Percentiles rank a stretch among this genome's conserved stretches.
phyloP scores from a whole-genome alignment of 2,329 filamentous ascomycete genomes.

The Alternaria gansuensis region DNA sequence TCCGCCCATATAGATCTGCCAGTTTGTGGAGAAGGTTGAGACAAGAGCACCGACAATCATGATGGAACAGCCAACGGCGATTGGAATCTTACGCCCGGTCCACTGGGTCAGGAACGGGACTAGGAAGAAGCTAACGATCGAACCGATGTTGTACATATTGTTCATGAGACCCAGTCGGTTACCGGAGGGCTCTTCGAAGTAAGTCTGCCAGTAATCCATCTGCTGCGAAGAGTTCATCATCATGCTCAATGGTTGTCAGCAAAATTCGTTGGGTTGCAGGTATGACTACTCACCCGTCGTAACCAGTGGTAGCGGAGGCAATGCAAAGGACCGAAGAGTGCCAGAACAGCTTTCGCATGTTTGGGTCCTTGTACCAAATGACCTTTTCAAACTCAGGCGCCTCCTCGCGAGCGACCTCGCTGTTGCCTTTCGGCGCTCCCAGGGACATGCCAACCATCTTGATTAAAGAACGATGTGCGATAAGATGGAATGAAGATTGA shows the following conservation, averaged over 20 bases:
- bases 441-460: constrained; percentile 30
- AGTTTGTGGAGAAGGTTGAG: constrained; percentile 37
- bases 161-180: constrained; percentile 57
- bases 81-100: constrained; percentile 56
- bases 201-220: constrained; percentile 50
- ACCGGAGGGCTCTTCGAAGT: constrained; percentile 52
- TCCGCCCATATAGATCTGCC: constrained; percentile 64
- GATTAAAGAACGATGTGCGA: constrained; percentile 1
- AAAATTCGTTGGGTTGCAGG: too few relatives aligned
- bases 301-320: constrained; percentile 65
- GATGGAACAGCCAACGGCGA: constrained; percentile 55
- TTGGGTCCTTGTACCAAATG: constrained; percentile 63
- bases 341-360: constrained; percentile 65
- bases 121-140: constrained; percentile 49
- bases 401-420: constrained; percentile 55
- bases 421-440: constrained; percentile 30
- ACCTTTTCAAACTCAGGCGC: constrained; percentile 62
- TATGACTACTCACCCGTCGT: constrained; percentile 60
- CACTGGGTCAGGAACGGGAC: constrained; percentile 53
- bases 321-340: constrained; percentile 61
- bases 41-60: constrained; percentile 56
- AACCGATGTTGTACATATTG: constrained; percentile 56
- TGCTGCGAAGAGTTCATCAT: constrained; percentile 58
- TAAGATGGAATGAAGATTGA: constrained; percentile 1
- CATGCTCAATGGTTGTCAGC: constrained; percentile 44